Evolutionary conservation across 2,329 filamentous ascomycete genomes (phyloP), one percentile per base, ranked within the genome.

Genomic region (Fusarium chuoi): DNA sequence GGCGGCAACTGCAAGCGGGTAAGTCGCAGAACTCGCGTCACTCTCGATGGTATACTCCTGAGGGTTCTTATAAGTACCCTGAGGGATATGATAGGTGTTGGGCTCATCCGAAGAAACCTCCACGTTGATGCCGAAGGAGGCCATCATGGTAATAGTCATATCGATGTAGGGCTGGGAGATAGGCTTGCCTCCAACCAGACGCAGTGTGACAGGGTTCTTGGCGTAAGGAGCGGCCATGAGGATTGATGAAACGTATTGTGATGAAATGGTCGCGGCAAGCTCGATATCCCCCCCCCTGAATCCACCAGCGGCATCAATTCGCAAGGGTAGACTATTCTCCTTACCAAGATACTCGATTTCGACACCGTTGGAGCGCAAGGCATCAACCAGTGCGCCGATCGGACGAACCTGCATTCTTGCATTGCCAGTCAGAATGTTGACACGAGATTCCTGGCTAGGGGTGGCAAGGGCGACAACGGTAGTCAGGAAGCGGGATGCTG

Each of bases 81-180:
- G 91, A 5, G 96, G 96, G 64, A 99, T 97, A 81, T 97, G 92
- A 83, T 99, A 99, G 10, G 96, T 98, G 80, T 98, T 93, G 51
- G 92, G 89, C 78, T 98, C 95, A 7, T 89, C 92, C 38, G 89
- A 83, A 14, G 95, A 97, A 77, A 89, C 91, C 70, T 90, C 87
- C 18, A 98, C 96, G 44, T 91, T 82, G 45, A 99, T 90, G 56
- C 96, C 96, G 79, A 99, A 99, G 6, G 93, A 89, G 62, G 89
- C 89, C 96, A 99, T 99, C 96, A 99, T 99, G 22, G 95, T 89
- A 60, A 97, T 95, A 5, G 96, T 99, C 96, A 99, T 98, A 81
- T 99, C 95, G 78, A 99, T 98, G 82, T 99, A 99, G 5, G 92
- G 91, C 81, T 98, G 95, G 4, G 96, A 98, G 74, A 99, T 98